A percentile compares a stretch with the other conserved stretches of the same genome.
Conservation (phyloP, 108 stramenopile genomes). For the Phaeodactylum tricornutum region DNA sequence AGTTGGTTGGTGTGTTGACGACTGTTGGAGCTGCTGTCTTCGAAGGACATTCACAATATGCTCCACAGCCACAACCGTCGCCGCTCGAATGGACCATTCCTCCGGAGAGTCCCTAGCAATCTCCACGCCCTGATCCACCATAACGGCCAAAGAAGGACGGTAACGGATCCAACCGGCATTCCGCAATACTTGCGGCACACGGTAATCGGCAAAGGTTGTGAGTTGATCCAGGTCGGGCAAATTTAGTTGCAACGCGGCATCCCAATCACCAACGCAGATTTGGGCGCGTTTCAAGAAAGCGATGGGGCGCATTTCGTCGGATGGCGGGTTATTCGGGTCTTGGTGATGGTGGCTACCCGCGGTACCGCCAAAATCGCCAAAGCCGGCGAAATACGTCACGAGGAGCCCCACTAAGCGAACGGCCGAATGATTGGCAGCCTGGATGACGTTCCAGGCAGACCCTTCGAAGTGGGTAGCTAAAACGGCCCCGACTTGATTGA, state of each 20-base stretch:
- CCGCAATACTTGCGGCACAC: conserved; percentile 84
- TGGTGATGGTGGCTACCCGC: background rate
- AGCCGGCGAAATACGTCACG: conserved; percentile 64
- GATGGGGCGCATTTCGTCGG: conserved; percentile 13
- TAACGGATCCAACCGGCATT: conserved; percentile 36
- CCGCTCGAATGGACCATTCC: conserved; percentile 82
- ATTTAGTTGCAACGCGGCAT: conserved; percentile 51
- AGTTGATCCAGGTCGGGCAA: conserved; percentile 31
- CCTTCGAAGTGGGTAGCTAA: conserved; percentile 41
- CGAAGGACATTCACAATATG: conserved; percentile 40
- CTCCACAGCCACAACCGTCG: conserved; percentile 82
- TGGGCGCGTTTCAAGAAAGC: conserved; percentile 88
- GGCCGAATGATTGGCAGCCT: conserved; percentile 38
- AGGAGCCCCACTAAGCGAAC: conserved; percentile 48
- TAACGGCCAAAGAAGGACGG: conserved; percentile 22
- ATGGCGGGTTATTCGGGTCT: background rate
- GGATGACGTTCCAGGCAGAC: conserved; percentile 46
- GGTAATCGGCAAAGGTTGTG: conserved; percentile 91
- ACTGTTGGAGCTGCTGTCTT: conserved; percentile 13
- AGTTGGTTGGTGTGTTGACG: conserved; percentile 7
- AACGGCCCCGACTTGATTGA: conserved; percentile 66
- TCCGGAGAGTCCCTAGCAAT: conserved; percentile 41
- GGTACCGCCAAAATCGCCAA: conserved; percentile 53
- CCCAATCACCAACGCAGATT: conserved; percentile 82
- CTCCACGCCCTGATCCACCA: conserved; percentile 48